Conservation (phyloP, 805 yeast genomes). For the Candida patagonica region DNA sequence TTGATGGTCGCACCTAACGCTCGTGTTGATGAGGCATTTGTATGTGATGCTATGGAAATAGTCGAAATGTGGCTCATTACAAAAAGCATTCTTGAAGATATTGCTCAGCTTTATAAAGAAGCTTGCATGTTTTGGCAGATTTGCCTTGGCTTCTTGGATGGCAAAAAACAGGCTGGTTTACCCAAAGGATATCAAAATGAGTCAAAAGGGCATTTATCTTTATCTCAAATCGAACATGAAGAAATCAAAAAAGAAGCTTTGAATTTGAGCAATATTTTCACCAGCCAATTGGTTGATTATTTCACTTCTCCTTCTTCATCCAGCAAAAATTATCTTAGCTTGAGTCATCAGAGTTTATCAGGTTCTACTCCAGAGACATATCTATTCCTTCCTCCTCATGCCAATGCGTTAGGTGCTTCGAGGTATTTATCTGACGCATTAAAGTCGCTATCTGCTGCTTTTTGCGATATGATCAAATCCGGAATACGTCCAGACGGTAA, state of each 20-base stretch:
- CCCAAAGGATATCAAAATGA: constrained; percentile 34
- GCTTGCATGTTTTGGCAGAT: constrained; percentile 46
- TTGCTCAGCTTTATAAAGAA: constrained; percentile 31
- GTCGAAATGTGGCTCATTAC: constrained; percentile 53
- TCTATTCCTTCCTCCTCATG: constrained; percentile 55
- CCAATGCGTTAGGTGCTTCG: constrained; percentile 54
- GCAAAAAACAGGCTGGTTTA: constrained; percentile 35
- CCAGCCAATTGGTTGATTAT: constrained; percentile 18
- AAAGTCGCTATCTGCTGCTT: constrained; percentile 31
- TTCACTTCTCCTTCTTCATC: constrained; percentile 14
- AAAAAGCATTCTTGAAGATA: constrained; percentile 33
- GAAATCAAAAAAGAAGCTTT: constrained; percentile 33
- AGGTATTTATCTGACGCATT: constrained; percentile 39
- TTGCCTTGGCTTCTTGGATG: constrained; percentile 45
- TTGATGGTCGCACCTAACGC: neutral
- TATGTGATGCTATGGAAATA: constrained; percentile 45
- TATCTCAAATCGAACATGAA: constrained; percentile 36
- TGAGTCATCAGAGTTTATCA: neutral
- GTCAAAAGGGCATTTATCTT: constrained; percentile 31
- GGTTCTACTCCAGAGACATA: constrained; percentile 20
- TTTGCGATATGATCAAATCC: constrained; percentile 36
- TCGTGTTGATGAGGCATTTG: neutral
- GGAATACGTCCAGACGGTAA: constrained; percentile 31
- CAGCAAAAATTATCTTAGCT: neutral
- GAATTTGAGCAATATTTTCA: constrained; percentile 30